Evolutionary conservation across 805 yeast genomes (phyloP), one percentile per base, ranked within the genome.

Genomic region (Candida lessepsii): DNA sequence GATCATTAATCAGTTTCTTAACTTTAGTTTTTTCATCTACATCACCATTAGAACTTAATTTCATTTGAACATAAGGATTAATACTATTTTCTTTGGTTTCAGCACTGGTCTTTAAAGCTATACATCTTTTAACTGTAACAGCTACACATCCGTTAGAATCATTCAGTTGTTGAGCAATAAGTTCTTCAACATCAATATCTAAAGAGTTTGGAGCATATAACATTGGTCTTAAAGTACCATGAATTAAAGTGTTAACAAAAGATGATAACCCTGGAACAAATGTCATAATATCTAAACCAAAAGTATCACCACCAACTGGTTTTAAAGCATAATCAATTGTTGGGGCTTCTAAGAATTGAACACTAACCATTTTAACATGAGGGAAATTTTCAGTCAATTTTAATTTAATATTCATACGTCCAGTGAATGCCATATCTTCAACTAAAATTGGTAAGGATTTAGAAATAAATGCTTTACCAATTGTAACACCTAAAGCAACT

Each of bases 271-370:
- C 93, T 3, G 95, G 95, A 48, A 86, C 74, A 51, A 85, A 72
- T 2, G 90, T 80, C 95, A 86, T 86, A 50, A 86, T 76, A 64
- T 86, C 95, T 31, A 86, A 56, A 46, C 95, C 95, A 45, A 86
- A 73, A n/a, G 90, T 81, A 57, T 86, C 91, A 65, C 95, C 93
- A 58, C 93, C 93, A 39, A 86, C 83, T 8, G 95, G 95, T 57
- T 86, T 86, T 68, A 86, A 75, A 15, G 80, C 83, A 58, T 84
- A 86, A 56, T 83, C 90, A 54, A 86, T 83, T 21, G 74, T 70
- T 27, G 93, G 93, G 14, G 91, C 83, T 58, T 85, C 91, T 53
- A 86, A 66, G 52, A 86, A 77, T 47, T 81, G 83, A 41, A 85
- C 67, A 14, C 87, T 79, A 7, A 86, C 86, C 50, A 77, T 61